Evolutionary conservation across 2,329 filamentous ascomycete genomes (phyloP).

Genomic region (Pseudogymnoascus sp.): DNA sequence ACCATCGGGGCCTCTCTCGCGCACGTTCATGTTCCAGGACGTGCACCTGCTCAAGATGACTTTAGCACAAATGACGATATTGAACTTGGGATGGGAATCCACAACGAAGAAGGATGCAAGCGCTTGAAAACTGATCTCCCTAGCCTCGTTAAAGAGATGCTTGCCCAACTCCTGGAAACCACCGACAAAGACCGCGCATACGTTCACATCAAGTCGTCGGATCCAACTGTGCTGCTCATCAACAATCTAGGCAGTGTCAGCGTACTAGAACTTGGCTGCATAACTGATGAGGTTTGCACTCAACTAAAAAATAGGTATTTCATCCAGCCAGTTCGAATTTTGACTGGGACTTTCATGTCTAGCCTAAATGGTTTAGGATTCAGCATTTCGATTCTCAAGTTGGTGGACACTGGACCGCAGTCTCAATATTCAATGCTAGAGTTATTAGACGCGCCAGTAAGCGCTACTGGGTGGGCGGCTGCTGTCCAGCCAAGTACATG

Average conservation of each 20-base stretch:
- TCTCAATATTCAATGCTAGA: slow-evolving; percentile 9
- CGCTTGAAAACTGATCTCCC: slow-evolving; percentile 1
- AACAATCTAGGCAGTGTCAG: slow-evolving; percentile 17
- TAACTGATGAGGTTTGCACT: slow-evolving; percentile 33
- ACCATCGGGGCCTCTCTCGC: slow-evolving; percentile 43
- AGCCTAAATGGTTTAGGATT: slow-evolving; percentile 46
- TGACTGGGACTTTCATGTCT: slow-evolving; percentile 40
- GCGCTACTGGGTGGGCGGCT: slow-evolving; percentile 38
- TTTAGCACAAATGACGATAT: slow-evolving; percentile 31
- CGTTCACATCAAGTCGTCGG: slow-evolving; percentile 7
- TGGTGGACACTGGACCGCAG: slow-evolving; percentile 25
- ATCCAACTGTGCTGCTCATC: slow-evolving; percentile 18
- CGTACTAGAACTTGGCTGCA: slow-evolving; percentile 37
- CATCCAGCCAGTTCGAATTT: slow-evolving; percentile 33
- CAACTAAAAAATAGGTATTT: slow-evolving; percentile 22
- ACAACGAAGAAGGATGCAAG: slow-evolving; percentile 39
- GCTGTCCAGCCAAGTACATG: too few species aligned
- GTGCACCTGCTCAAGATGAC: slow-evolving; percentile 27
- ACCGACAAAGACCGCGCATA: slow-evolving; percentile 10
- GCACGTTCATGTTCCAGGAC: slow-evolving; percentile 41
- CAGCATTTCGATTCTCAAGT: slow-evolving; percentile 44
- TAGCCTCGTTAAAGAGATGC: slow-evolving; percentile 26
- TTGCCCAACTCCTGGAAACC: slow-evolving; percentile 33
- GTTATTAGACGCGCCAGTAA: slow-evolving; percentile 15
- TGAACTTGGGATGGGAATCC: slow-evolving; percentile 41